Evolutionary conservation across 1,284 basidiomycete species (phyloP), one percentile per base, ranked within the genome.

Genomic region (Phylloboletellus chloephorus): DNA sequence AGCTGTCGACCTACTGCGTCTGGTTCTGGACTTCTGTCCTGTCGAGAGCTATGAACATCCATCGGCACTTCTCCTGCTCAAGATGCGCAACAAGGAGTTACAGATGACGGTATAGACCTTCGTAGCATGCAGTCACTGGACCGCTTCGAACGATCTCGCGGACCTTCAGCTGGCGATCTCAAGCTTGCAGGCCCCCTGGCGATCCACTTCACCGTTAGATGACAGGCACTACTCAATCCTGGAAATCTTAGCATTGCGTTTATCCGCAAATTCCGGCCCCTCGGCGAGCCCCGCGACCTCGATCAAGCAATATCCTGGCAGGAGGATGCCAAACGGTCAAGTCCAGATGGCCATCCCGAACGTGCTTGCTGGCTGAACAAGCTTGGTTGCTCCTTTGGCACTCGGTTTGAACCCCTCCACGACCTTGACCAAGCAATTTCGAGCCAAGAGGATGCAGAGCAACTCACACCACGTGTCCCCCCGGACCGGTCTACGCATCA

Each of bases 371-470:
- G 16, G n/a, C 16, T 48, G n/a, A 31, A 23, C 15, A 37, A 31
- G 25, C 41, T 49, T 6, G 37, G 31, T 4, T 16, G 6, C 3
- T 22, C 22, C 13, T 16, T 49, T 2, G 12, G 5, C 9, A 2
- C 9, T 20, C 47, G 47, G 10, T 49, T 49, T 9, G 11, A 38
- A 8, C 29, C 3, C 12, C 22, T 43, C 7, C 24, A 19, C 2
- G 13, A 44, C 17, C 32, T 50, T 5, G 43, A 50, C 16, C 15
- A 46, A n/a, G 37, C 48, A 7, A 50, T 50, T 13, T 20, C 12
- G 7, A 17, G 4, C 16, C 37, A 33, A 15, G 17, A 16, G 11
- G 34, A 23, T 9, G 47, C 46, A n/a, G 19, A 44, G 11, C 3
- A 5, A 1, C 37, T 40, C 4, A 26, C 25, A 4, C 24, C 37